Base-by-base conservation (phyloP, 176 grass and related monocot genomes). In the Urochloa ruziziensis region DNA sequence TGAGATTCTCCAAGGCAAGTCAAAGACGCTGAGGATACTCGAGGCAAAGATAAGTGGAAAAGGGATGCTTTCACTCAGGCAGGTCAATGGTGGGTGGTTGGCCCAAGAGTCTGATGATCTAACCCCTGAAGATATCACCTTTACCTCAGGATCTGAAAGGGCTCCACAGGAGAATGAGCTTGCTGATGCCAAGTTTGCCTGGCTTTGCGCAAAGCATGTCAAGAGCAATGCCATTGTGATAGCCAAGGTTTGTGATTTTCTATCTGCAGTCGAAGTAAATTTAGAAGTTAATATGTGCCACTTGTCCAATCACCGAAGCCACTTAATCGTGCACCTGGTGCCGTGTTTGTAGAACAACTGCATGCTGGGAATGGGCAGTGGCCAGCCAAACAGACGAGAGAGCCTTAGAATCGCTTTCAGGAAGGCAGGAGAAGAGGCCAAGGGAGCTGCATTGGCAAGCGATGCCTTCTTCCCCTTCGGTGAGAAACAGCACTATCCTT, bases 211-310 rank as follows among this genome's bases (percentile, higher is more conserved):
- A 35, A 97, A 97, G 85, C 94, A 97, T 85, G 94, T 97, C 4
- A 97, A 97, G 88, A 97, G 94, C 59, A 97, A 97, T 25, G 94
- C 94, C 40, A 94, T 94, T 67, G 94, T 94, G 43, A 97, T 97
- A 24, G 94, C 94, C 62, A 97, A 97, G 94, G 94, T 52, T 52
- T 6, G 49, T 49, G 47, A 49, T 5, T 49, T 49, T 4, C 47
- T 52, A 0, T 52, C 49, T 95, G 70, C 59, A 80, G 8, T 44
- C 37, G 7, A 44, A 70, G 37, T 70, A 9, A 70, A 70, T 70
- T 7, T 25, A 13, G 12, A 70, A 28, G 67, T 27, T 71, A 10
- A 47, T 46, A 9, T 83, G 3, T 1, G 32, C 29, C 1, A 8
- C n/a, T 29, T 47, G 39, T 70, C 44, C 44, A 44, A 56, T 73